phyloP scores from a whole-genome alignment of 2,329 filamentous ascomycete genomes.

The Trichophaea hybrida region DNA sequence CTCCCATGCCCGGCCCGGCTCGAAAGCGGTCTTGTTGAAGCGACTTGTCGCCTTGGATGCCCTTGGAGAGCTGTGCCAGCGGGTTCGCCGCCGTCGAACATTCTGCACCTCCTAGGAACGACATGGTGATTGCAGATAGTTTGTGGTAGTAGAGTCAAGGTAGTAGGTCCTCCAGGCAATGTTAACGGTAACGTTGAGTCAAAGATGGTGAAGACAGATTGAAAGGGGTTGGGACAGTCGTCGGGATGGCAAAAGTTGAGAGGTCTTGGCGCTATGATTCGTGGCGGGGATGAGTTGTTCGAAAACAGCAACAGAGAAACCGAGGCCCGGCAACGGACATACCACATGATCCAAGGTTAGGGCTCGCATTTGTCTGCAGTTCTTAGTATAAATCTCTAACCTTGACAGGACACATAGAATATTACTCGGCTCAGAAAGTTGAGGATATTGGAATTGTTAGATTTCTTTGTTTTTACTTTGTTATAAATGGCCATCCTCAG shows the following conservation, averaged over 20 bases:
- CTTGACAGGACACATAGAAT: no score
- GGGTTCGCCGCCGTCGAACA: constrained; percentile 95
- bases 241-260: neutral
- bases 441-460: no score
- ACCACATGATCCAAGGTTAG: neutral
- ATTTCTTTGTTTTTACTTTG: no score
- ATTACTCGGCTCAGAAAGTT: no score
- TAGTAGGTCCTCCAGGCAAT: neutral
- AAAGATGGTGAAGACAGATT: neutral
- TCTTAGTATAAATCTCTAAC: no score
- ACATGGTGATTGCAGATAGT: constrained; percentile 47
- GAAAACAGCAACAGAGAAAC: neutral
- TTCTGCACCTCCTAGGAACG: constrained; percentile 87
- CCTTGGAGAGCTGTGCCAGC: constrained; percentile 92
- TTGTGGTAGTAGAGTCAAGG: neutral
- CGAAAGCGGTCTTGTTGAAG: constrained; percentile 80
- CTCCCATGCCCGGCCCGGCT: constrained; percentile 54
- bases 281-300: neutral
- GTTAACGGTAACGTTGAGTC: neutral
- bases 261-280: neutral
- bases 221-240: neutral
- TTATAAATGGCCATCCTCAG: no score
- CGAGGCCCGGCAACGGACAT: neutral
- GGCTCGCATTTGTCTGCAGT: neutral
- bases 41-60: constrained; percentile 90